phyloP scores from a whole-genome alignment of 2,329 filamentous ascomycete genomes.

The Lojkania enalia region DNA sequence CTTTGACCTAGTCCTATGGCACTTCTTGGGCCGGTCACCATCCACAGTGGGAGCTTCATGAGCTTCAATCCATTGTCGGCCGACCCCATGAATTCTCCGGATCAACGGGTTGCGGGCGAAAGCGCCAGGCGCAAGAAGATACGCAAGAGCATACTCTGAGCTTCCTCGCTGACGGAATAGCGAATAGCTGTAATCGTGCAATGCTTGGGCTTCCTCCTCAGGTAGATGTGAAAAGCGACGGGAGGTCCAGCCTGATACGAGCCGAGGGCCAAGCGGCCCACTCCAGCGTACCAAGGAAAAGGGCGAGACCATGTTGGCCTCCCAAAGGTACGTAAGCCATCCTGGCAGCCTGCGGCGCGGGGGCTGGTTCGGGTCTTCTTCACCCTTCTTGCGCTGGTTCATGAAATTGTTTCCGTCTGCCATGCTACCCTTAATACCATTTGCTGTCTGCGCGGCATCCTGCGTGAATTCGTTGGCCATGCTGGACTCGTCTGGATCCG shows the following conservation, averaged over 20 bases:
- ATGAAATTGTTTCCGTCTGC: constrained; percentile 60
- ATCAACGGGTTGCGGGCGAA: constrained; percentile 89
- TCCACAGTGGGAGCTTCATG: constrained; percentile 32
- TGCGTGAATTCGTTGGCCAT: constrained; percentile 78
- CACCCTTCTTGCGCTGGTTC: constrained; percentile 51
- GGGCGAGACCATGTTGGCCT: constrained; percentile 85
- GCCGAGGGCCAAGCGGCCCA: constrained; percentile 84
- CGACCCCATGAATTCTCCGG: constrained; percentile 81
- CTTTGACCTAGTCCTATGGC: constrained; percentile 11
- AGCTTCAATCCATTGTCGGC: constrained; percentile 63
- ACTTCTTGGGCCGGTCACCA: constrained; percentile 23
- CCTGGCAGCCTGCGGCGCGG: constrained; percentile 69
- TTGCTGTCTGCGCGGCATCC: constrained; percentile 70
- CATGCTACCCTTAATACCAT: constrained; percentile 69
- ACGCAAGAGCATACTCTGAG: constrained; percentile 90
- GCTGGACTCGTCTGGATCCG: constrained; percentile 72
- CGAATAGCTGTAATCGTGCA: constrained; percentile 93
- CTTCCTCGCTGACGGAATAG: constrained; percentile 91
- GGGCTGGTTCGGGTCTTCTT: constrained; percentile 44
- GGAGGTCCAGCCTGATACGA: constrained; percentile 94
- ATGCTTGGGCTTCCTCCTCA: constrained; percentile 72
- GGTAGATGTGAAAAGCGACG: constrained; percentile 90
- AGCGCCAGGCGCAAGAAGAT: constrained; percentile 90
- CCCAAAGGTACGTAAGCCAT: constrained; percentile 94
- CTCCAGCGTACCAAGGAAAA: constrained; percentile 88